These are phyloP conservation scores for Sugiyamaella novakii DNA, from an alignment of 1,139 yeast genomes.

Conservation along the genomic window DNA sequence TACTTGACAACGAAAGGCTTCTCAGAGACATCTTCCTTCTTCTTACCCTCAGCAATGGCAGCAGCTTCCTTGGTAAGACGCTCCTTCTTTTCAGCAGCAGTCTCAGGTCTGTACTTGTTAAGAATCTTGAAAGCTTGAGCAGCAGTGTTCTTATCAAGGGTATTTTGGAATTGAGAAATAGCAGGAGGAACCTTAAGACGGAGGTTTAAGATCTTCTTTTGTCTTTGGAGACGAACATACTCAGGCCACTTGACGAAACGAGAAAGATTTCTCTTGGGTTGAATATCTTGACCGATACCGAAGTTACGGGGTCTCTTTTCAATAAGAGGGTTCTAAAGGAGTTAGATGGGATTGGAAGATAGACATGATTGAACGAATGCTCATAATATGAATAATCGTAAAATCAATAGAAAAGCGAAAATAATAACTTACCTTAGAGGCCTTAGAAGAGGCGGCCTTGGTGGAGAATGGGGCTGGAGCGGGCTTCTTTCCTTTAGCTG, in stretches of 20 bases:
- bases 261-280: constrained; percentile 93
- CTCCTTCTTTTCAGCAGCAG: constrained; percentile 95
- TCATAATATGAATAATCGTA: no score
- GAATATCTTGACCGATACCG: constrained; percentile 94
- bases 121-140: constrained; percentile 93
- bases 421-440: constrained; percentile 39
- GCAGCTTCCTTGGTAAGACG: constrained; percentile 98
- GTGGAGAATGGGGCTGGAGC: constrained; percentile 86
- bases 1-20: constrained; percentile 95
- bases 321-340: constrained; percentile 65
- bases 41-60: constrained; percentile 96
- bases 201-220: constrained; percentile 89
- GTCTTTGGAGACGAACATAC: constrained; percentile 96
- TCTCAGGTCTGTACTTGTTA: constrained; percentile 99
- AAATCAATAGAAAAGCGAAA: no score
- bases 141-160: constrained; percentile 98
- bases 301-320: constrained; percentile 90
- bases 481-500: constrained; percentile 72
- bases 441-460: constrained; percentile 45
- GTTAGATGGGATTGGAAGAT: neutral
- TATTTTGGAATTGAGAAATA: constrained; percentile 90
- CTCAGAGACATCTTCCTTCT: constrained; percentile 91
- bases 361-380: neutral
- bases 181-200: constrained; percentile 99
- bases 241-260: constrained; percentile 99